Evolutionary conservation across 176 grass and related monocot species (phyloP), one percentile per base, ranked within the genome.

Genomic region (Oryza meridionalis): DNA sequence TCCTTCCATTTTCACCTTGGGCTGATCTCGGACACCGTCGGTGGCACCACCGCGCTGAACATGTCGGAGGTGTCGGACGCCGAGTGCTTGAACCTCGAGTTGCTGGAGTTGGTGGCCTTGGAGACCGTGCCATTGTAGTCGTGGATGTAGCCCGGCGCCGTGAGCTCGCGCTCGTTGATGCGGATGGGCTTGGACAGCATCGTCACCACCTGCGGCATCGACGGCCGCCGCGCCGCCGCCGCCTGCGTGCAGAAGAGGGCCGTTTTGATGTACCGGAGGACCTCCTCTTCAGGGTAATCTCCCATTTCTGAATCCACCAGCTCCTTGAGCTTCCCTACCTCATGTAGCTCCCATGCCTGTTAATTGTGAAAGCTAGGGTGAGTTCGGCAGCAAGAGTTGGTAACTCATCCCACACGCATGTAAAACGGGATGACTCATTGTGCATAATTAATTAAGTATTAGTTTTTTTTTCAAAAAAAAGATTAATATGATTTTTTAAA

Each of bases 201-300:
- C 65, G 89, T 92, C 33, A 95, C 70, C 53, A 98, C 96, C 90
- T 95, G 89, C 0, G 44, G 80, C 93, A 95, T 95, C 8, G 89
- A 78, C 0, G 96, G 96, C n/a, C 96, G 79, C 0, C 93, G 89
- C 0, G 75, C 82, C 0, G 93, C 89, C 0, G 93, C 86, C 0
- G 96, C 93, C 77, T 98, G 96, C 3, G 86, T 87, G 89, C 96
- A 95, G 77, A 98, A 98, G 68, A 98, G 91, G 22, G 91, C 96
- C 17, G 93, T 85, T 85, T 95, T 98, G 77, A 95, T 88, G 90
- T 81, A 93, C 65, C 81, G 74, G 50, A 92, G 43, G 67, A 83
- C 83, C 67, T 98, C 70, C 50, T 98, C 96, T 72, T 95, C 91
- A n/a, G 96, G 89, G 80, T 84, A 93, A 35, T 90, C 91, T 47